Evolutionary conservation across 2,329 filamentous ascomycete species (phyloP).

Genomic region (Sarocladiaceae sp.): DNA sequence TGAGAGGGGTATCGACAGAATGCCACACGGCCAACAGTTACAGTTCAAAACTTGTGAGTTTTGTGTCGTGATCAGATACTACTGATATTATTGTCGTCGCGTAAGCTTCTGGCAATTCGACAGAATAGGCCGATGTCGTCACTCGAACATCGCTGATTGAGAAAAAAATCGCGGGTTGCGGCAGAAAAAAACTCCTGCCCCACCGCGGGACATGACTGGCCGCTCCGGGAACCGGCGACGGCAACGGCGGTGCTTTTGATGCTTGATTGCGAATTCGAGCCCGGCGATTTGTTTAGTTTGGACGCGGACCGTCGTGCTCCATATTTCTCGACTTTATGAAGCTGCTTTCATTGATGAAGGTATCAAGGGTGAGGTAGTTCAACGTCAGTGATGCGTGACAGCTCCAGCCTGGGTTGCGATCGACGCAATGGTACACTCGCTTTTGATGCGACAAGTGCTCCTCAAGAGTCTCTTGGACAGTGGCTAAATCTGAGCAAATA

Average conservation of each 20-base stretch:
- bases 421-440: too few species aligned
- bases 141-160: not conserved
- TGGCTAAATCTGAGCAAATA: too few species aligned
- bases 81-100: too few species aligned
- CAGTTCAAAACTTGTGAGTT: too few species aligned
- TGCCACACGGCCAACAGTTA: not conserved
- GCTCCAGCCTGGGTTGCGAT: too few species aligned
- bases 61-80: too few species aligned
- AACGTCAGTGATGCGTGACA: too few species aligned
- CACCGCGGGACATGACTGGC: constrained; percentile 1
- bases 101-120: not conserved
- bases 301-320: constrained; percentile 1
- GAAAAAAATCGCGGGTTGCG: constrained; percentile 6
- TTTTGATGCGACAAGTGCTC: too few species aligned
- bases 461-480: too few species aligned
- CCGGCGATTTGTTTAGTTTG: not conserved
- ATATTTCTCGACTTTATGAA: constrained; percentile 1
- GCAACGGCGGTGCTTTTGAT: not conserved
- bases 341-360: too few species aligned
- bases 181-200: constrained; percentile 7
- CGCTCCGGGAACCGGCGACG: constrained; percentile 9
- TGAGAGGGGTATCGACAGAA: not conserved
- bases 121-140: not conserved
- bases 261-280: not conserved
- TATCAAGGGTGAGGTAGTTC: too few species aligned